Evolutionary conservation across 305 asterid genomes (phyloP).

Genomic region (Petunia hybrid): DNA sequence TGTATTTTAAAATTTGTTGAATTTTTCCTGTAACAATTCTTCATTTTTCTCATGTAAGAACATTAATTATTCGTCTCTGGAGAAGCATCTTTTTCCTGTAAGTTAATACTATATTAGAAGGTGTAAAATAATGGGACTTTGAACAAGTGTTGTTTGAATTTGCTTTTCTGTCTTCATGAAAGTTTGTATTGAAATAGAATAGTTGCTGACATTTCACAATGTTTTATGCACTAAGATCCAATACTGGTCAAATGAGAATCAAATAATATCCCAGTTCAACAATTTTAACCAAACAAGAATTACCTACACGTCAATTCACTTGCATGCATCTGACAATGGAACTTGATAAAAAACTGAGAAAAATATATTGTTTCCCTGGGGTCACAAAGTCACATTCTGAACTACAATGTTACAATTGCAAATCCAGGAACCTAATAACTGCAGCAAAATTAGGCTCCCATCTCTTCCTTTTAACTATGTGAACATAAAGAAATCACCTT

Average conservation of each 20-base stretch:
- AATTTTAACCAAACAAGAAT: neutral
- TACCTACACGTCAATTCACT: neutral
- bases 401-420: neutral
- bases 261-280: neutral
- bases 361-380: neutral
- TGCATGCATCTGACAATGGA: neutral
- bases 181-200: neutral
- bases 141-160: neutral
- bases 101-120: too few relatives aligned
- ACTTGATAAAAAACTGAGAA: neutral
- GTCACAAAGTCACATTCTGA: neutral
- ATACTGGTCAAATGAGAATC: neutral
- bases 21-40: too few relatives aligned
- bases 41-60: too few relatives aligned
- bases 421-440: neutral
- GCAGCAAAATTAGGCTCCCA: constrained; percentile 1
- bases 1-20: too few relatives aligned
- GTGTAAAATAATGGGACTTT: too few relatives aligned
- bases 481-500: neutral
- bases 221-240: neutral
- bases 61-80: too few relatives aligned
- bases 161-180: neutral
- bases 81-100: too few relatives aligned
- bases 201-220: neutral
- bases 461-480: neutral